These are phyloP conservation scores for Lasiodiplodia theobromae DNA, from an alignment of 2,329 filamentous ascomycete genomes.

Conservation along the genomic window DNA sequence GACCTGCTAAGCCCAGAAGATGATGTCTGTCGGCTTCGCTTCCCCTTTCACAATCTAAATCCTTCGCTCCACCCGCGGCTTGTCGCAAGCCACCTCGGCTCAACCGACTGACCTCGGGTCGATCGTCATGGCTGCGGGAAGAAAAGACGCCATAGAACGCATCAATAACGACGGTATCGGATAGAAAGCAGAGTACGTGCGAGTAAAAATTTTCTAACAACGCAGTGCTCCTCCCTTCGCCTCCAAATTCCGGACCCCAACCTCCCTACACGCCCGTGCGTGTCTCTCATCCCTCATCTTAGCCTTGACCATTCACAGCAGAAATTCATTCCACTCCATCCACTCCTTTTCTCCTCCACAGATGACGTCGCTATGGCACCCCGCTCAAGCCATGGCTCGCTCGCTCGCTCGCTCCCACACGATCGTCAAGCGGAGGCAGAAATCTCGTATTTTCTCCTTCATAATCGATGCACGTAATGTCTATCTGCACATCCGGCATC, in stretches of 20 bases:
- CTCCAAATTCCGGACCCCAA: not conserved
- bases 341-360: not conserved
- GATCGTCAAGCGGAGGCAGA: not conserved
- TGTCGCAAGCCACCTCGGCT: not conserved
- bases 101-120: not conserved
- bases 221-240: not conserved
- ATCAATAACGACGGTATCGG: not conserved
- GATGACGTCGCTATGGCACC: not conserved
- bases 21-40: not conserved
- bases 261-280: not conserved
- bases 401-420: not conserved
- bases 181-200: not conserved
- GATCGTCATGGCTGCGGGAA: not conserved
- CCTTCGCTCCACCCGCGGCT: not conserved
- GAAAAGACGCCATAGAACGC: not conserved
- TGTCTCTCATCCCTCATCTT: not conserved
- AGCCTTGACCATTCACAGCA: not conserved
- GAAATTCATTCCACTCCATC: not conserved
- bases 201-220: not conserved
- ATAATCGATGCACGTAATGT: constrained; percentile 1
- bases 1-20: not conserved
- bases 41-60: not conserved
- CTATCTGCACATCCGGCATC: not conserved
- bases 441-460: not conserved
- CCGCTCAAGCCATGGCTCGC: no score